These are phyloP conservation scores for Plasmodium fragile DNA, from an alignment of 169 alveolate genomes.

Conservation along the genomic window DNA sequence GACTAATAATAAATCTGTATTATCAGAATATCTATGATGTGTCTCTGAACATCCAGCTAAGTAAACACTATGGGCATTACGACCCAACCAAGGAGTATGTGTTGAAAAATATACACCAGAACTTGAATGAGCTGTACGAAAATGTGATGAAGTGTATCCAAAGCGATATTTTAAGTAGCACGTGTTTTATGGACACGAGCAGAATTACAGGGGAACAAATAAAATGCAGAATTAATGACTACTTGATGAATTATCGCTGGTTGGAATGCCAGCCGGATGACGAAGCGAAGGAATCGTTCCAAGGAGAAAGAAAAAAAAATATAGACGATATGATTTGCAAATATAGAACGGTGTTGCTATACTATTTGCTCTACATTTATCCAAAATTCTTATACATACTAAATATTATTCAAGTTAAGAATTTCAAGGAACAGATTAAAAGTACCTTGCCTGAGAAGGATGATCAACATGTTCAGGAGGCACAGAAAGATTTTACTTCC, in stretches of 20 bases:
- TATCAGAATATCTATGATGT: constrained; percentile 61
- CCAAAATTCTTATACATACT: constrained; percentile 66
- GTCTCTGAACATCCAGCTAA: constrained; percentile 27
- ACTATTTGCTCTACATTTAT: constrained; percentile 53
- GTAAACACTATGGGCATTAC: constrained; percentile 42
- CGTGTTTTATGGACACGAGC: background rate
- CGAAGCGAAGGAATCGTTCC: background rate
- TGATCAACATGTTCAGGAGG: constrained; percentile 49
- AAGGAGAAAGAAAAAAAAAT: constrained; percentile 14
- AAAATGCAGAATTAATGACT: constrained; percentile 24
- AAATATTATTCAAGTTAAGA: constrained; percentile 36
- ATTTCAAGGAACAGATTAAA: constrained; percentile 48
- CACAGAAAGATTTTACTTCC: constrained; percentile 54
- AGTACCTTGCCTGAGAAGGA: constrained; percentile 17
- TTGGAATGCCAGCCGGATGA: background rate
- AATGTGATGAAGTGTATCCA: constrained; percentile 3
- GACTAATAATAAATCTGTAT: constrained; percentile 23
- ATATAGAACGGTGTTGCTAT: constrained; percentile 61
- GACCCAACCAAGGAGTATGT: constrained; percentile 17
- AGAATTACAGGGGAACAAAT: constrained; percentile 11
- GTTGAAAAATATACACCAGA: constrained; percentile 32
- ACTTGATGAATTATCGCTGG: constrained; percentile 70
- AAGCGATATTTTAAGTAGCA: constrained; percentile 24
- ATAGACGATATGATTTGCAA: constrained; percentile 24
- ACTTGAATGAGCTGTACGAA: constrained; percentile 39